Evolutionary conservation across 2,329 filamentous ascomycete species (phyloP).

Genomic region (Fusarium pseudonygamai): DNA sequence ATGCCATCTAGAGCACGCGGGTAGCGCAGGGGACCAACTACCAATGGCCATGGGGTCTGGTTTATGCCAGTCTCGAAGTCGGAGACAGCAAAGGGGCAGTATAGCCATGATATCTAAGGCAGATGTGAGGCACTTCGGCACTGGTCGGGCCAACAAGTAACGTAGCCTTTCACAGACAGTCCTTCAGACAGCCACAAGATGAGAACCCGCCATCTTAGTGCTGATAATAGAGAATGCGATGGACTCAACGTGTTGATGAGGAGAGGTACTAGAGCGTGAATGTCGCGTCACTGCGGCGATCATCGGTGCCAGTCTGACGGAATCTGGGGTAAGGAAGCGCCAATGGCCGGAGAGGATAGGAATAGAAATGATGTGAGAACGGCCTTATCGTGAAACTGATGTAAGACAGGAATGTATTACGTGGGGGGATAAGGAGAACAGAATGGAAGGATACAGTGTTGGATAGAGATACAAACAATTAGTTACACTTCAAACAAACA

Average conservation of each 20-base stretch:
- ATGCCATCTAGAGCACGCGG: background rate
- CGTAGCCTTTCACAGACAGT: background rate
- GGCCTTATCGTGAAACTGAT: background rate
- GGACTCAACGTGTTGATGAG: background rate
- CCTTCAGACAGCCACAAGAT: background rate
- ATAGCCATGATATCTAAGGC: background rate
- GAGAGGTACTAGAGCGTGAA: background rate
- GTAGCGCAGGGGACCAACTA: rapidly evolving
- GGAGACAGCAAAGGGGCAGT: background rate
- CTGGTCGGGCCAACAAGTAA: background rate
- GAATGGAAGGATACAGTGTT: background rate
- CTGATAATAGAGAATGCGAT: background rate
- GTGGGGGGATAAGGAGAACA: background rate
- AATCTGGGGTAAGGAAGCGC: background rate
- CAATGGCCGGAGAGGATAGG: background rate
- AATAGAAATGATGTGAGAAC: background rate
- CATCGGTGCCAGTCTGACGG: background rate
- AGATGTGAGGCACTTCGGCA: background rate
- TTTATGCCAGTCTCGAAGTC: background rate
- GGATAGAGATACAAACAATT: background rate
- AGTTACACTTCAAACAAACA: background rate
- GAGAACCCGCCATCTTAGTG: background rate
- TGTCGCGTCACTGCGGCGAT: background rate
- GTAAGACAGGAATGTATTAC: background rate
- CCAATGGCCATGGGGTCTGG: background rate